Conservation (phyloP, 2,329 filamentous ascomycete species). For the Chaetomium sp. region DNA sequence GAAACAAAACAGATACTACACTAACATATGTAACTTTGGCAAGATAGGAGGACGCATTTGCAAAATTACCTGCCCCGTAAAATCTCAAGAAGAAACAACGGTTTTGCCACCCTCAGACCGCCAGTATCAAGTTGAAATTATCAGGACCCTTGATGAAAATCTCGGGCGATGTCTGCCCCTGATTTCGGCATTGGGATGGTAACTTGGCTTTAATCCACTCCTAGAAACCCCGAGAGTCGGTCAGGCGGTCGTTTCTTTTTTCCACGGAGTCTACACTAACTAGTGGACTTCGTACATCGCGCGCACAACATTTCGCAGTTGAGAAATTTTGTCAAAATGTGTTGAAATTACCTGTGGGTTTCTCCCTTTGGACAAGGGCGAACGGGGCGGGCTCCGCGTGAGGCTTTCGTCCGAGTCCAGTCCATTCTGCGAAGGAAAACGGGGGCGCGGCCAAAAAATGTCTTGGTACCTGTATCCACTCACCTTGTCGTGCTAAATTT, state of each 20-base stretch:
- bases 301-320: slow-evolving; percentile 10
- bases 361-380: not conserved
- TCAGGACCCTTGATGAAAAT: slow-evolving; percentile 4
- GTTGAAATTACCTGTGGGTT: slow-evolving; percentile 23
- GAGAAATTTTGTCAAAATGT: slow-evolving; percentile 5
- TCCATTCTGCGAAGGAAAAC: slow-evolving; percentile 1
- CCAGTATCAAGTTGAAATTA: slow-evolving; percentile 4
- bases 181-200: not conserved
- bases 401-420: slow-evolving; percentile 21
- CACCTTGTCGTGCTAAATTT: slow-evolving; percentile 19
- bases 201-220: not conserved
- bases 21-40: not conserved
- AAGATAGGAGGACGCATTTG: not conserved
- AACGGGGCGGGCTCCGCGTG: not conserved
- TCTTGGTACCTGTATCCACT: not conserved
- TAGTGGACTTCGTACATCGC: not conserved
- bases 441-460: too few species aligned
- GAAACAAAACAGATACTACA: slow-evolving; percentile 7
- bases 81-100: slow-evolving; percentile 1
- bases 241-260: too few species aligned
- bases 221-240: not conserved
- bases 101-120: slow-evolving; percentile 2
- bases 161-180: slow-evolving; percentile 3
- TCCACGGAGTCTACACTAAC: too few species aligned
- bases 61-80: not conserved